phyloP scores from a whole-genome alignment of 2,329 filamentous ascomycete genomes.

The Paracoccidioides lutzii region DNA sequence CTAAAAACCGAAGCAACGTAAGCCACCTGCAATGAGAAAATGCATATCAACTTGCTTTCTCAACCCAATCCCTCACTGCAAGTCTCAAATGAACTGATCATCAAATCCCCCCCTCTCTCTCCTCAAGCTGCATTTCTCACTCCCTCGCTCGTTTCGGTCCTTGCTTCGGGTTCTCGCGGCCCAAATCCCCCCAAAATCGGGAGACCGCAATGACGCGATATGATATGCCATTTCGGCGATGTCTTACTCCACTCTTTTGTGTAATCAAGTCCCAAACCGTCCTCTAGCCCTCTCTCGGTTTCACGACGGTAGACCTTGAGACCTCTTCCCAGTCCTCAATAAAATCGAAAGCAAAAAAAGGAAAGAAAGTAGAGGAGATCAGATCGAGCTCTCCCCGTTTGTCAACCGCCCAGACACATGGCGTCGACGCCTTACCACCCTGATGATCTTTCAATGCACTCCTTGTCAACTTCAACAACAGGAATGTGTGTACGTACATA shows the following conservation, averaged over 20 bases:
- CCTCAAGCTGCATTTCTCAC: background rate
- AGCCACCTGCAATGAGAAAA: background rate
- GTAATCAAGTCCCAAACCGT: slow-evolving; percentile 2
- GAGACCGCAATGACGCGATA: background rate
- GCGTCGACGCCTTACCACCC: background rate
- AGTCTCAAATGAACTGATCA: background rate
- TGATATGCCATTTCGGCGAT: background rate
- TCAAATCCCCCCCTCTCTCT: background rate
- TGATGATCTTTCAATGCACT: background rate
- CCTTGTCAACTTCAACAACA: background rate
- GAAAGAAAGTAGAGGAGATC: background rate
- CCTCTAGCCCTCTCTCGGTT: background rate
- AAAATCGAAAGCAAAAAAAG: background rate
- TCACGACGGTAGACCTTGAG: slow-evolving; percentile 1
- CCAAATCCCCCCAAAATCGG: background rate
- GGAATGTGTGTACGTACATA: background rate
- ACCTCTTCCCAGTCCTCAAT: background rate
- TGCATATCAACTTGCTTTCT: background rate
- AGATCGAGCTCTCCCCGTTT: background rate
- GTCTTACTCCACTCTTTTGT: background rate
- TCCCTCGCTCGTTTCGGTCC: background rate
- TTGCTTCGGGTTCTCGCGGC: background rate
- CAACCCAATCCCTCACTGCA: background rate
- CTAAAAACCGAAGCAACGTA: background rate
- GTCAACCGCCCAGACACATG: background rate